phyloP scores from a whole-genome alignment of 2,329 filamentous ascomycete species.

The Cryphonectria japonica region DNA sequence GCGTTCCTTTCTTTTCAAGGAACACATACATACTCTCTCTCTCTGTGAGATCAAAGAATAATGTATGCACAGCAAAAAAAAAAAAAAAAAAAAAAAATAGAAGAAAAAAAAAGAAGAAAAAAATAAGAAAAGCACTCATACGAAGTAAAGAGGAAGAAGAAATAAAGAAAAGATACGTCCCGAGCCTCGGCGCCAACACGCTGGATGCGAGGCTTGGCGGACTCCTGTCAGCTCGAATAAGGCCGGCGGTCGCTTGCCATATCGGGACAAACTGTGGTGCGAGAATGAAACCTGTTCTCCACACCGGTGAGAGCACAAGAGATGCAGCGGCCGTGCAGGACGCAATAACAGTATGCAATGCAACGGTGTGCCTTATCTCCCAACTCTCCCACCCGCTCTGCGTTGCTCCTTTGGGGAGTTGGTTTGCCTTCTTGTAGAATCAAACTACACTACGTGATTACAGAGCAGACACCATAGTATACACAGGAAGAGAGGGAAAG shows the following conservation, averaged over 20 bases:
- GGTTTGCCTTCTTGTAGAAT: background rate
- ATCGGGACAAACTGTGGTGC: conserved; percentile 7
- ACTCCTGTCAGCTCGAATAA: background rate
- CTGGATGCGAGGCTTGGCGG: background rate
- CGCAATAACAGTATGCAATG: conserved; percentile 16
- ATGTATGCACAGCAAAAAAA: too few relatives aligned
- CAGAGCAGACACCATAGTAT: background rate
- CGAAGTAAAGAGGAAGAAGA: too few relatives aligned
- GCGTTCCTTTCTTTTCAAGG: too few relatives aligned
- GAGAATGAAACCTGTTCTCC: conserved; percentile 27
- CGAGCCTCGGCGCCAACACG: background rate
- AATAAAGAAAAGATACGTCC: background rate
- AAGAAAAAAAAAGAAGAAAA: background rate
- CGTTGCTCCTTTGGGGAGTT: background rate
- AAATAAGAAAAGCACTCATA: background rate
- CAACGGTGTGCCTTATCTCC: conserved; percentile 25
- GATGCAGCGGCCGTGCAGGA: conserved; percentile 10
- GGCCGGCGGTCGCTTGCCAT: background rate
- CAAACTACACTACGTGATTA: background rate
- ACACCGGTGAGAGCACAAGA: conserved; percentile 28
- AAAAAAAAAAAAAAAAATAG: background rate
- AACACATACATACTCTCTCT: too few relatives aligned
- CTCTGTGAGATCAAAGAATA: too few relatives aligned
- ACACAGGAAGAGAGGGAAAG: background rate
- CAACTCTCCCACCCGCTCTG: background rate